Base-by-base conservation (phyloP, 352 stramenopile genomes). In the Phytophthora capsici region DNA sequence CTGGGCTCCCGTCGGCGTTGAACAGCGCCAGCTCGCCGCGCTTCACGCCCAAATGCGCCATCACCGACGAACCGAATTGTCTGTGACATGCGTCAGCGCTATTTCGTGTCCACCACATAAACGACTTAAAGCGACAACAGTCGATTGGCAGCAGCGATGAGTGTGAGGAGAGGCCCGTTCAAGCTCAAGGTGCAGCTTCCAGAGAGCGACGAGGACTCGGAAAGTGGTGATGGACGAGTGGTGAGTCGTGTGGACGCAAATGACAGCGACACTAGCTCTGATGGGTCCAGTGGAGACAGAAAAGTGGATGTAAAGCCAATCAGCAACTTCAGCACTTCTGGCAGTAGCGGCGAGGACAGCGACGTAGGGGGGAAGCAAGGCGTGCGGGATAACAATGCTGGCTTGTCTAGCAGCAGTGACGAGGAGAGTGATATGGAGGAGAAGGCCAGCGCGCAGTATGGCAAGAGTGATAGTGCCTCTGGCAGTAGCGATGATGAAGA, bases 41-140 rank as follows among this genome's bases (percentile, higher is more conserved):
- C 68, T 89, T 88, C n/a, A 94, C 62, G 45, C 85, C 85, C 12
- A 94, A 63, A 12, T 56, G 61, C 44, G 75, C 68, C 50, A 68
- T 76, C 2, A 26, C 32, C 12, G 1, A 46, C n/a, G n/a, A n/a
- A n/a, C n/a, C n/a, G n/a, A n/a, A n/a, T n/a, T n/a, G n/a, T n/a
- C n/a, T n/a, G n/a, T n/a, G 28, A 50, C 19, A 45, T 44, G 30
- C 16, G 7, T 55, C 14, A 26, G 26, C 26, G 22, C 7, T 14
- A 44, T 41, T 46, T 47, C 0, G 30, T 62, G 54, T 62, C 41
- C 20, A 6, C 4, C 10, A 62, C 54, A 61, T 13, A 28, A 17
- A 13, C 16, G 4, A 17, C 8, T 36, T 44, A 28, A 40, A 52
- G 17, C 20, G 13, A 22, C 19, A 10, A 8, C 9, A 13, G 4